These are phyloP conservation scores for Ophiostoma australiae DNA, from an alignment of 2,329 filamentous ascomycete species.

Conservation along the genomic window DNA sequence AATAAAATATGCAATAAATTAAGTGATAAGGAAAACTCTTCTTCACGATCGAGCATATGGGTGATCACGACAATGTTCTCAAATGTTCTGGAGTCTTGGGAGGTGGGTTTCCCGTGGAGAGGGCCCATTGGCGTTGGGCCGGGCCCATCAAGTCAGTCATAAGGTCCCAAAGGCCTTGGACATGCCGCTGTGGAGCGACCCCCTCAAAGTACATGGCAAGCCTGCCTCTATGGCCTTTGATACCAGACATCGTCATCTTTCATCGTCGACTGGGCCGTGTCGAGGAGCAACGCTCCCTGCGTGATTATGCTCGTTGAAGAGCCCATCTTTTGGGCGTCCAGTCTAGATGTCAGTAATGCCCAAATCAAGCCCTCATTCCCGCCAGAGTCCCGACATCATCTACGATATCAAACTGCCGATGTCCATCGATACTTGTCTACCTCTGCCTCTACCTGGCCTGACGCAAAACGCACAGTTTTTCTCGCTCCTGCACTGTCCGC, in stretches of 20 bases:
- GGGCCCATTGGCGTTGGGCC: conserved; percentile 11
- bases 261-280: background rate
- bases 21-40: conserved; percentile 12
- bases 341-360: background rate
- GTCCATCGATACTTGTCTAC: conserved; percentile 8
- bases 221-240: background rate
- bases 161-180: background rate
- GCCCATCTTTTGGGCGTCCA: background rate
- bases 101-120: background rate
- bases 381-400: background rate
- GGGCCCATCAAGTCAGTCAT: conserved; percentile 4
- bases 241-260: background rate
- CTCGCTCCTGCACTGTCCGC: background rate
- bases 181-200: background rate
- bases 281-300: background rate
- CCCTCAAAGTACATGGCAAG: background rate
- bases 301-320: background rate
- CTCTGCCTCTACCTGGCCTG: background rate
- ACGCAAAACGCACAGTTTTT: conserved; percentile 7
- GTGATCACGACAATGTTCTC: conserved; percentile 6
- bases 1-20: background rate
- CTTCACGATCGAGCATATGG: background rate
- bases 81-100: conserved; percentile 5
- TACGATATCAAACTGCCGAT: background rate
- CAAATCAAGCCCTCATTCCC: background rate